Evolutionary conservation across 768 basidiomycete genomes (phyloP).

Genomic region (Mycena galericulata): DNA sequence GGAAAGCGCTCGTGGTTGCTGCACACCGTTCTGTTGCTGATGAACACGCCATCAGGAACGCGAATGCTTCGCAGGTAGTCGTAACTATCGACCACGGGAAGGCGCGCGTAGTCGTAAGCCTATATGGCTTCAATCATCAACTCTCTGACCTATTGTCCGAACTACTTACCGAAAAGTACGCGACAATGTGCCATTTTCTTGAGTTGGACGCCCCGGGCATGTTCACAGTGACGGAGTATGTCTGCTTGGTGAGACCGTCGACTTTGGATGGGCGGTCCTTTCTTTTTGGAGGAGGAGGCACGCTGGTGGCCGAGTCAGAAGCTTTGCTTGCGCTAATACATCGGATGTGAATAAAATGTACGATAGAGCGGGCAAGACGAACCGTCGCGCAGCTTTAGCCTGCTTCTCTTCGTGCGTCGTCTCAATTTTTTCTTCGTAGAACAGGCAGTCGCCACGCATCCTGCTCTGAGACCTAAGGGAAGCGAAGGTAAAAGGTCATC

Average conservation of each 20-base stretch:
- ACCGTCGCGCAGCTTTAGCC: constrained; percentile 84
- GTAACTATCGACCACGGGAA: constrained; percentile 82
- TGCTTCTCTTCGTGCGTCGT: constrained; percentile 84
- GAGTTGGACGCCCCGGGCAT: constrained; percentile 67
- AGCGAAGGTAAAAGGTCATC: background rate
- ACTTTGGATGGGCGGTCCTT: constrained; percentile 84
- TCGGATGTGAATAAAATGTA: constrained; percentile 23
- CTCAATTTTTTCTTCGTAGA: constrained; percentile 88
- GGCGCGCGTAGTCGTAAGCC: constrained; percentile 75
- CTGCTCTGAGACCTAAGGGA: constrained; percentile 80
- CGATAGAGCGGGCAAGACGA: constrained; percentile 29
- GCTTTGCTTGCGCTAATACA: constrained; percentile 33
- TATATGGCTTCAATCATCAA: constrained; percentile 37
- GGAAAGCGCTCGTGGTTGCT: constrained; percentile 55
- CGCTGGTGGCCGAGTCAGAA: constrained; percentile 61
- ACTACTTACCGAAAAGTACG: constrained; percentile 78
- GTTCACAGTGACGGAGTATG: constrained; percentile 82
- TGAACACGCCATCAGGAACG: constrained; percentile 78
- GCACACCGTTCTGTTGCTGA: constrained; percentile 67
- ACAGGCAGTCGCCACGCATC: constrained; percentile 86
- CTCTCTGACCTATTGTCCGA: constrained; percentile 1
- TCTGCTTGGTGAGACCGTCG: constrained; percentile 88
- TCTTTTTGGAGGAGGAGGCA: constrained; percentile 72
- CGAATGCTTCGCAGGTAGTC: constrained; percentile 76
- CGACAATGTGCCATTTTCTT: constrained; percentile 87